Conservation (phyloP, 1,284 basidiomycete species). For the Ceratobasidium sp. region DNA sequence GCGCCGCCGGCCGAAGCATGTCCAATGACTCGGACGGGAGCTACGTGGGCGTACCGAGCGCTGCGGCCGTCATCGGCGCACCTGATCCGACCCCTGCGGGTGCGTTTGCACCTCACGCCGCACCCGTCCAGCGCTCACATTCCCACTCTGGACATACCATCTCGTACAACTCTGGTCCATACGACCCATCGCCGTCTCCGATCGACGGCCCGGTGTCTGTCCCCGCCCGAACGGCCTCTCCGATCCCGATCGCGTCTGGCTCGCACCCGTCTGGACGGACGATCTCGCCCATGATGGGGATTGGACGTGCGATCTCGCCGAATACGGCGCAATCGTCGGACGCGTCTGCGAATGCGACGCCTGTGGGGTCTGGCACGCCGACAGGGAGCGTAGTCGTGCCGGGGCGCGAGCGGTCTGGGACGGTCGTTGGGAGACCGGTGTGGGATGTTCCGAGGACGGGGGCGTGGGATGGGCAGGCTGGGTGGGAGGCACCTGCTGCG, state of each 20-base stretch:
- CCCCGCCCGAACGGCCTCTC: conserved; percentile 5
- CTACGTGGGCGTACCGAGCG: conserved; percentile 10
- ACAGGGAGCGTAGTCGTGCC: conserved; percentile 61
- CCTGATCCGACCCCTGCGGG: neutral
- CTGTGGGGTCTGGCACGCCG: conserved; percentile 67
- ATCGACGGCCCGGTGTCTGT: too few relatives aligned
- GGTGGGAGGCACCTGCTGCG: neutral
- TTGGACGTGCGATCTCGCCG: conserved; percentile 21
- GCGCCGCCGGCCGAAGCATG: conserved; percentile 7
- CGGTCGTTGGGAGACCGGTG: conserved; percentile 71
- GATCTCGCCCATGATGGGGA: neutral
- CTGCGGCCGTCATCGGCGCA: neutral
- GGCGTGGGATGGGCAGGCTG: conserved; percentile 43
- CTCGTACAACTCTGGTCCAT: neutral
- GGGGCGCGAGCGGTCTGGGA: conserved; percentile 75
- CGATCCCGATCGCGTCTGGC: conserved; percentile 6
- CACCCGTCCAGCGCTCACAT: conserved; percentile 1
- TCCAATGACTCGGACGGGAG: conserved; percentile 24
- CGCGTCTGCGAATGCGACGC: conserved; percentile 67
- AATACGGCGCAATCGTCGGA: conserved; percentile 52
- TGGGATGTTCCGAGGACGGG: conserved; percentile 57
- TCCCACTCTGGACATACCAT: neutral
- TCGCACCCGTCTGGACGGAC: neutral
- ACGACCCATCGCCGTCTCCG: too few relatives aligned
- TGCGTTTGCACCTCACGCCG: conserved; percentile 5